Evolutionary conservation across 345 rosid genomes (phyloP).

Genomic region (Cardamine occulta): DNA sequence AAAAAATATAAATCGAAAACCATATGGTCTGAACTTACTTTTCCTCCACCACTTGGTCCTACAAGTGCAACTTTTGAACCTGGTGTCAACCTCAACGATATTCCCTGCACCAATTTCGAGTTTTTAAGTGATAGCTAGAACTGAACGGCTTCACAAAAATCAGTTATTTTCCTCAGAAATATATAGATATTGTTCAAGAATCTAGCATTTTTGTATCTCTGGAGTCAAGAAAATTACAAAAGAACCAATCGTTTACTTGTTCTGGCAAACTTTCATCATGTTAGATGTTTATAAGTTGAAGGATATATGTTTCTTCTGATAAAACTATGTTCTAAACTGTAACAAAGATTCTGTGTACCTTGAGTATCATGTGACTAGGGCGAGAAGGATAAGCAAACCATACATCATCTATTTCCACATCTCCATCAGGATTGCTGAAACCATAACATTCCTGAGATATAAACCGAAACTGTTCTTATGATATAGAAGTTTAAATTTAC

Average conservation of each 20-base stretch:
- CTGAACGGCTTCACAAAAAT: background rate
- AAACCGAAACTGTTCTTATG: background rate
- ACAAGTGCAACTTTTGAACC: conserved; percentile 94
- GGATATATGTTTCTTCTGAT: background rate
- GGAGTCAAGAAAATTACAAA: background rate
- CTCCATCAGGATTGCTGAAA: conserved; percentile 84
- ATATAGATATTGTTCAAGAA: background rate
- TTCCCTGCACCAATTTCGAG: conserved; percentile 58
- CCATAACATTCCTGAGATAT: background rate
- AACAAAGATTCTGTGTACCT: conserved; percentile 49
- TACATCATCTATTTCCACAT: conserved; percentile 81
- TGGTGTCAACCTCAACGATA: conserved; percentile 76
- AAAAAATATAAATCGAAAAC: background rate
- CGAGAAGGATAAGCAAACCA: conserved; percentile 99
- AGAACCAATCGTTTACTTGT: background rate
- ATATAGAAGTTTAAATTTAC: background rate
- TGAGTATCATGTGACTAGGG: conserved; percentile 84
- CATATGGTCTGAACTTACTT: conserved; percentile 51
- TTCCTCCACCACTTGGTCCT: conserved; percentile 99
- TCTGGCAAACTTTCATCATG: background rate
- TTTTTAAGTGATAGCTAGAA: background rate
- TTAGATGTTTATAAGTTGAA: background rate
- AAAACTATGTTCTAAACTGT: background rate
- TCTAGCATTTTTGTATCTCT: background rate
- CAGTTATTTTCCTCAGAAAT: background rate